Conservation (phyloP, 2,329 filamentous ascomycete species). For the Monosporascus sp. region DNA sequence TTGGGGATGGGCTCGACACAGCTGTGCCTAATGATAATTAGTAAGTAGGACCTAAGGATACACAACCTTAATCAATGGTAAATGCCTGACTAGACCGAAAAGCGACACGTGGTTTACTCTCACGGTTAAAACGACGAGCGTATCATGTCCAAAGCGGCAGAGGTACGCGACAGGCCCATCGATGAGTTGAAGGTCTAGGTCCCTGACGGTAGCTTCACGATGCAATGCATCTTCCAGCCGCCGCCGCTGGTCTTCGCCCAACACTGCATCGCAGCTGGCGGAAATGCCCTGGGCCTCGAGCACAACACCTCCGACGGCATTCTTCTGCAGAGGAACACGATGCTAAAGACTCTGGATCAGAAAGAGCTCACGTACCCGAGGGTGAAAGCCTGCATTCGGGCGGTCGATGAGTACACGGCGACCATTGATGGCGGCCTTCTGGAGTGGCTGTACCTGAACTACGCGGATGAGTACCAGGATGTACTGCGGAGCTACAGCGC, state of each 20-base stretch:
- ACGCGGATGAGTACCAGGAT: constrained; percentile 15
- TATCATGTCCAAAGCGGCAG: constrained; percentile 5
- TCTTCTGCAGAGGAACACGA: neutral
- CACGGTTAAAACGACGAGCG: constrained; percentile 9
- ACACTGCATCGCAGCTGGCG: neutral
- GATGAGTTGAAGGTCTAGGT: constrained; percentile 1
- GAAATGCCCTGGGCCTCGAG: constrained; percentile 5
- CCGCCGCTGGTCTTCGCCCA: constrained; percentile 1
- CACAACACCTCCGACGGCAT: constrained; percentile 1
- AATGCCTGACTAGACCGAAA: neutral
- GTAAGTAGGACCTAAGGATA: neutral
- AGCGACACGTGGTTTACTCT: constrained; percentile 10
- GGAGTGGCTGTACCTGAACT: constrained; percentile 19
- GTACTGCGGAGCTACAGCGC: constrained; percentile 14
- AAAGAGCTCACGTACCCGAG: neutral
- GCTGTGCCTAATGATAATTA: neutral
- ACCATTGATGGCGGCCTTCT: neutral
- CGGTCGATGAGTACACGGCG: constrained; percentile 9
- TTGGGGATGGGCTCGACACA: neutral
- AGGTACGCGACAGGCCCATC: constrained; percentile 4
- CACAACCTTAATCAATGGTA: too few relatives aligned
- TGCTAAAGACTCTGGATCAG: constrained; percentile 4
- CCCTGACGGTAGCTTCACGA: constrained; percentile 8
- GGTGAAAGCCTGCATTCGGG: neutral
- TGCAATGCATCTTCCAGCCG: constrained; percentile 10